Base-by-base conservation (phyloP, 306 rosid genomes). In the Comarum palustre region DNA sequence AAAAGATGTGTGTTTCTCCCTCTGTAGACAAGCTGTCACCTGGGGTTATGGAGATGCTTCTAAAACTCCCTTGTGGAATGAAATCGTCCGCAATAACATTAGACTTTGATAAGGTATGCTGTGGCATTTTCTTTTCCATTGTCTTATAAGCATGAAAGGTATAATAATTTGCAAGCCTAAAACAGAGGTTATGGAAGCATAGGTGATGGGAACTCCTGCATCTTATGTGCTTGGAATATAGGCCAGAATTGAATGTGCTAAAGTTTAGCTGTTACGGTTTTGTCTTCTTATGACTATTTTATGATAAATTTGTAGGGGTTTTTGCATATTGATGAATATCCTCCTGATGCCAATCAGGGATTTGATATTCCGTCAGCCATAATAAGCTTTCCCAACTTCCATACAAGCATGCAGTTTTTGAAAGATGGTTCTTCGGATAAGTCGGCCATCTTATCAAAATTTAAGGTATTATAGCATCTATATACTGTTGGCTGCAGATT, bases 301-400 rank as follows among this genome's bases (percentile, higher is more conserved):
- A 74, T 48, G 43, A 61, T 73, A 64, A 77, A 47, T 72, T 20
- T 68, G 55, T 66, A 94, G 97, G 99, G 99, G 47, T 91, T 94
- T 79, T 85, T 89, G 87, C 97, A 94, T 83, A 91, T 94, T 69
- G 97, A 91, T 82, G 96, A 94, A 74, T 94, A 94, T 73, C 99
- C 96, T 55, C 95, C 97, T 25, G 99, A 89, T 81, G 97, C 99
- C 65, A 90, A 91, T 80, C 97, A 91, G 78, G 99, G 99, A 72
- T 91, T 89, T 64, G 99, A 94, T 78, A 91, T 94, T 82, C 99
- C 99, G 64, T 91, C 99, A 12, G 95, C 99, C 42, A 68, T 94
- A 73, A 90, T 91, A 81, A 89, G 89, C 86, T 94, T 91, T 78
- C 90, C 99, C 12, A 80, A 88, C 69, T 88, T 89, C 77, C 78